Base-by-base conservation (phyloP, 202 grass and related monocot species). In the Carex arenaria region DNA sequence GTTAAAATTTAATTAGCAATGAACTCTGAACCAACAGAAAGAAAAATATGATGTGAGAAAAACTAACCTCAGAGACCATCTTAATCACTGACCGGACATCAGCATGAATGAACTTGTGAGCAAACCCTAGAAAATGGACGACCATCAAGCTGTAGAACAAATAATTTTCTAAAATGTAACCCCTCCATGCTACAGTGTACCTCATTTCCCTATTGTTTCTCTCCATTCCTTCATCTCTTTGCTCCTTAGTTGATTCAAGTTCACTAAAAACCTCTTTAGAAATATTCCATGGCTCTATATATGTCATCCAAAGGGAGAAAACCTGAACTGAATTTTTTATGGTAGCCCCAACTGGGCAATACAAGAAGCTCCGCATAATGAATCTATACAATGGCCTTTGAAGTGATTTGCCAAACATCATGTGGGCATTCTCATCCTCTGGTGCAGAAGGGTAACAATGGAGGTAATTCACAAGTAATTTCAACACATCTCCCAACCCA, bases 71-170 rank as follows among this genome's bases (percentile, higher is more conserved):
- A 63, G 61, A 51, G 22, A 97, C 88, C 94, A 97, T 97, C 66
- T 89, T 74, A 9, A 93, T 85, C 55, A 93, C 87, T 1, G 85
- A 84, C 43, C 82, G 61, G n/a, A 91, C 89, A 83, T 97, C 90
- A 43, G 91, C 79, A 84, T 97, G 94, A 55, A 97, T 90, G 80
- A 94, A 94, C 76, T 91, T 97, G 80, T 97, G 94, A 14, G 94
- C 88, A 84, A 97, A 97, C 22, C 87, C 92, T 15, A 97, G 80
- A 80, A 98, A 95, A 85, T 98, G 93, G 74, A 98, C 78, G 40
- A 95, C 83, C 89, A 98, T 72, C 26, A 88, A 92, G 67, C 81
- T 98, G 83, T 95, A 98, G 88, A 98, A 95, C 63, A 98, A 42
- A 88, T 95, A 98, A 82, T 95, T 98, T 54, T 89, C 87, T 52